Base-by-base conservation (phyloP, 2,329 filamentous ascomycete genomes). In the Akanthomyces dipterigenus region DNA sequence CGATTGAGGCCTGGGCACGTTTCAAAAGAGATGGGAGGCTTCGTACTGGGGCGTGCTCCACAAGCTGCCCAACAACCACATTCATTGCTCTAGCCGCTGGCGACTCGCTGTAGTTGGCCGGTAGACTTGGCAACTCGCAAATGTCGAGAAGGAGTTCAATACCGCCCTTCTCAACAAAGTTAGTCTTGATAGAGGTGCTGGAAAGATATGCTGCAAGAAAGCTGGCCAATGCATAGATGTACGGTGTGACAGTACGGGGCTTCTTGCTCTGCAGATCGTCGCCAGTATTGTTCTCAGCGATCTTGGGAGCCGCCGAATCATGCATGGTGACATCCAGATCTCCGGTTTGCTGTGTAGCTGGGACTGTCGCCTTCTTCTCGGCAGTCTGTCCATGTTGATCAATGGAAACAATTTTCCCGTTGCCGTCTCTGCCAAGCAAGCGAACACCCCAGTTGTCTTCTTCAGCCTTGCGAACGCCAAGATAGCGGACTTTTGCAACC, bases 111-210 rank as follows among this genome's bases (percentile, higher is more conserved):
- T 74, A 77, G 18, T 67, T 87, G 28, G 72, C 86, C 1, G 91
- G 86, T 51, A 98, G 80, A 71, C 91, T 93, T 5, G 91, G 89
- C 34, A 93, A 84, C 59, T 89, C 90, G 45, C 88, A 88, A 60
- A 97, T 85, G 70, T 97, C 91, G 59, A 99, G 80, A 22, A 98
- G 80, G 55, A 89, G 81, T 72, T 97, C 91, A 26, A 93, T 86
- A 7, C 91, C 95, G 62, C 92, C 91, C 55, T 83, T 82, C 60
- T 89, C 85, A 64, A 95, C 86, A 69, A 97, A 93, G 26, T 83
- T 82, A 20, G 80, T 77, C 72, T 89, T 93, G 67, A 96, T 82
- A 38, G 80, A 80, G 61, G 83, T 80, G 69, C 96, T 96, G 64
- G 85, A 83, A 63, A 95, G 85, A 71, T 95, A 93, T 1, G 88